Evolutionary conservation across 805 yeast genomes (phyloP).

Genomic region (Candida silvicultrix): DNA sequence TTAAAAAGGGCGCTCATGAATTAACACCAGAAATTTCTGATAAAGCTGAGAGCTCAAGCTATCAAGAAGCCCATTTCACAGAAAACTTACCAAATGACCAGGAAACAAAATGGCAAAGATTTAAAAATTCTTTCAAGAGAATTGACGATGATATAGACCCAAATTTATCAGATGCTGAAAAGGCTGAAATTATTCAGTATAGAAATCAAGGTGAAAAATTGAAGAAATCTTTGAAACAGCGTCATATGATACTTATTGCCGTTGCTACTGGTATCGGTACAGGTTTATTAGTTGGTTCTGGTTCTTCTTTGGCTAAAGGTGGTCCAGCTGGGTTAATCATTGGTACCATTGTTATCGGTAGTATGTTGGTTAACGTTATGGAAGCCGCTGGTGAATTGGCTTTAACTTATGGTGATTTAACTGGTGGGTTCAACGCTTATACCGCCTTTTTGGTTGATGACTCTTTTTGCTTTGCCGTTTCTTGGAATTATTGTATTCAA

Average conservation of each 20-base stretch:
- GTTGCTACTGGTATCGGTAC: constrained; percentile 75
- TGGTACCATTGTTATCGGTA: constrained; percentile 54
- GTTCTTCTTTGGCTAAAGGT: constrained; percentile 47
- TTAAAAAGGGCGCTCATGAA: constrained; percentile 4
- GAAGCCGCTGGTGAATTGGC: constrained; percentile 50
- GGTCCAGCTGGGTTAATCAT: constrained; percentile 62
- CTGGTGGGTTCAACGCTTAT: constrained; percentile 35
- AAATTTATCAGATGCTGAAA: constrained; percentile 35
- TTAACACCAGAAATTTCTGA: constrained; percentile 5
- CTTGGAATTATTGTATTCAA: constrained; percentile 51
- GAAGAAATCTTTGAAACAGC: constrained; percentile 29
- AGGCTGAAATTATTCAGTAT: constrained; percentile 16
- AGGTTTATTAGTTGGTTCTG: constrained; percentile 68
- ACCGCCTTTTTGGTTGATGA: constrained; percentile 36
- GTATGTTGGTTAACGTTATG: constrained; percentile 55
- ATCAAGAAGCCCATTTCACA: constrained; percentile 12
- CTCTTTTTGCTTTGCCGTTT: constrained; percentile 57
- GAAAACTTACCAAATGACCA: constrained; percentile 3
- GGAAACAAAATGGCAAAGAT: constrained; percentile 19
- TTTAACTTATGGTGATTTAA: constrained; percentile 31
- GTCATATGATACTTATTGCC: constrained; percentile 71
- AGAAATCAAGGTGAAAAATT: constrained; percentile 27
- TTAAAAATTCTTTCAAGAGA: constrained; percentile 28
- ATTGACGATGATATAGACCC: constrained; percentile 31
- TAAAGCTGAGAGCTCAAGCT: constrained; percentile 16